A percentile compares a stretch with the other conserved stretches of the same genome.
Conservation (phyloP, 192 early-diverging fungal genomes). For the Coemansia sp. region DNA sequence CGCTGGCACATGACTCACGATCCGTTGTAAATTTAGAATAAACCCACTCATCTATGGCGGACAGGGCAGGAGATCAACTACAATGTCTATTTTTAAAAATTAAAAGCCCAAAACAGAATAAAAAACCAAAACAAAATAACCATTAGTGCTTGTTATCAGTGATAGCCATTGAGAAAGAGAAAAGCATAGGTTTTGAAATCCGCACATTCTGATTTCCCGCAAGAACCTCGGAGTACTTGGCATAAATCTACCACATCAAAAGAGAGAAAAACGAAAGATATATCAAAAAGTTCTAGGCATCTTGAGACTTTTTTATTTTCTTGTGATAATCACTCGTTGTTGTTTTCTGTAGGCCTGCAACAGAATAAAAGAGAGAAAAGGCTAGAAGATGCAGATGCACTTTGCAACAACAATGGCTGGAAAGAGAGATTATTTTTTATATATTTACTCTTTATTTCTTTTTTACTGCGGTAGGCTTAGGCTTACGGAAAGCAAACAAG, state of each 20-base stretch:
- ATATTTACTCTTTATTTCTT: neutral
- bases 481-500: conserved; percentile 12
- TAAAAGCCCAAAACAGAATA: neutral
- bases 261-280: neutral
- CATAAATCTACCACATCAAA: neutral
- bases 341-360: neutral
- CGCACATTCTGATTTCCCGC: no score
- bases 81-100: neutral
- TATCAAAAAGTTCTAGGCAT: neutral
- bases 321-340: neutral
- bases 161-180: neutral
- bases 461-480: conserved; percentile 9
- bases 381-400: neutral
- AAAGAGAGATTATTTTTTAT: neutral
- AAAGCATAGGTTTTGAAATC: no score
- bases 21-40: neutral
- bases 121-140: no score
- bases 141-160: neutral
- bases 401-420: neutral
- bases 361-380: neutral
- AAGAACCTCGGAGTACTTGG: no score
- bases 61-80: neutral
- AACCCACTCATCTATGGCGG: neutral
- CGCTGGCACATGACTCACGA: no score
- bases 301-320: neutral